Conservation (phyloP, 306 rosid genomes). For the Purshia tridentata region DNA sequence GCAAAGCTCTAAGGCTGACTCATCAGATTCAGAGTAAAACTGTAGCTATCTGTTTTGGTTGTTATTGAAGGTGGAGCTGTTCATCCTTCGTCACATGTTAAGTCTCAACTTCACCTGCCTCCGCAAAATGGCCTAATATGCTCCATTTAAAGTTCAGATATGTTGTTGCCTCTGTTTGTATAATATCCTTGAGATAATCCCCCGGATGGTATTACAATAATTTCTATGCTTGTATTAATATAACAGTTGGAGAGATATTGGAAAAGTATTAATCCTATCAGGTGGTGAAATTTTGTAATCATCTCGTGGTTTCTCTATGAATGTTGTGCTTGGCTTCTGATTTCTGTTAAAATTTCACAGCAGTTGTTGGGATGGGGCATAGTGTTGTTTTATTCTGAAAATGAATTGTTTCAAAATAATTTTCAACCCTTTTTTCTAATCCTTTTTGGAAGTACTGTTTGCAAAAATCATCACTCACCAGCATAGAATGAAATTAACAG, state of each 20-base stretch:
- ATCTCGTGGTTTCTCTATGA: background rate
- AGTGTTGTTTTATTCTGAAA: no score
- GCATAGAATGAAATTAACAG: no score
- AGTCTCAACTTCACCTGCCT: background rate
- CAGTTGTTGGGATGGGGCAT: background rate
- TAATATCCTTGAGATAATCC: conserved; percentile 5
- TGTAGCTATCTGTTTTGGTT: background rate
- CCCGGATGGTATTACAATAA: conserved; percentile 11
- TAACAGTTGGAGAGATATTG: background rate
- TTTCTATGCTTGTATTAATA: background rate
- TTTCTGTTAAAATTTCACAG: background rate
- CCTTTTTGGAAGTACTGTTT: no score
- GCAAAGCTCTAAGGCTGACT: conserved; percentile 62
- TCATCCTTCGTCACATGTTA: background rate
- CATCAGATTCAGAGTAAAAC: conserved; percentile 77
- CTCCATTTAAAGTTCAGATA: background rate
- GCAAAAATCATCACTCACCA: no score
- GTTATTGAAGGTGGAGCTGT: background rate
- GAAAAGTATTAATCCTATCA: background rate
- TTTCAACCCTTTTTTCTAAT: no score
- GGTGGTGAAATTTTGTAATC: background rate
- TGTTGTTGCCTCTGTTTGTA: background rate
- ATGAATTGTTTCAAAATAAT: no score
- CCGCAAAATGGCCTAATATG: background rate
- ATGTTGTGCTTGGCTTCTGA: background rate